Conservation (phyloP, 768 basidiomycete genomes). For the Leccinum arenicola region DNA sequence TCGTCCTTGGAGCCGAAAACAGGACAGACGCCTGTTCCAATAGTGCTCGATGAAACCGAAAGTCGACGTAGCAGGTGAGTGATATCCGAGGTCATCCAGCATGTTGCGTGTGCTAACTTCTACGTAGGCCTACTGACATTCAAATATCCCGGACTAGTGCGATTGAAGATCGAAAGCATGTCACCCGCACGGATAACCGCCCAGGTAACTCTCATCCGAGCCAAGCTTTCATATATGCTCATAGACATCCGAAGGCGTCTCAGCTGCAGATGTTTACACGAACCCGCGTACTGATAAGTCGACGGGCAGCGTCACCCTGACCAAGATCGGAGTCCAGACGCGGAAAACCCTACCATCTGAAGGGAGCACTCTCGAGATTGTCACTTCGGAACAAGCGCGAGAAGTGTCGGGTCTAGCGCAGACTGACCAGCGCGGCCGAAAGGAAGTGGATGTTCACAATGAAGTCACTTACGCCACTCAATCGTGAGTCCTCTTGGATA, state of each 20-base stretch:
- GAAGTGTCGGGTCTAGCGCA: neutral
- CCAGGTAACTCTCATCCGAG: neutral
- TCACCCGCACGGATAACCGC: neutral
- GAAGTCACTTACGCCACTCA: neutral
- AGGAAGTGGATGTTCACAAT: neutral
- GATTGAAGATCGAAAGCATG: neutral
- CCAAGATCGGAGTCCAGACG: neutral
- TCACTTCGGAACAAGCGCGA: neutral
- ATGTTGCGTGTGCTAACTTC: neutral
- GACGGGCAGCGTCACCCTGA: neutral
- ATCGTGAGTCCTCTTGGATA: conserved; percentile 4
- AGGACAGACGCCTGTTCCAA: neutral
- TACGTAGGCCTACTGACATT: neutral
- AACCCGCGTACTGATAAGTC: neutral
- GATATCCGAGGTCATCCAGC: neutral
- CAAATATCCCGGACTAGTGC: neutral
- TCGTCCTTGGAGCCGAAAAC: neutral
- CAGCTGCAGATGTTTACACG: neutral
- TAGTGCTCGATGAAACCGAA: neutral
- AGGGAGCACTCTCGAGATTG: neutral
- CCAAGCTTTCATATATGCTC: neutral
- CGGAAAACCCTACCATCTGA: neutral
- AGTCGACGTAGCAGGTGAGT: neutral
- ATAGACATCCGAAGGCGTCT: neutral
- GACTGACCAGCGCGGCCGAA: neutral